Evolutionary conservation across 2,329 filamentous ascomycete genomes (phyloP).

Genomic region (Coniochaeta pulveracea): DNA sequence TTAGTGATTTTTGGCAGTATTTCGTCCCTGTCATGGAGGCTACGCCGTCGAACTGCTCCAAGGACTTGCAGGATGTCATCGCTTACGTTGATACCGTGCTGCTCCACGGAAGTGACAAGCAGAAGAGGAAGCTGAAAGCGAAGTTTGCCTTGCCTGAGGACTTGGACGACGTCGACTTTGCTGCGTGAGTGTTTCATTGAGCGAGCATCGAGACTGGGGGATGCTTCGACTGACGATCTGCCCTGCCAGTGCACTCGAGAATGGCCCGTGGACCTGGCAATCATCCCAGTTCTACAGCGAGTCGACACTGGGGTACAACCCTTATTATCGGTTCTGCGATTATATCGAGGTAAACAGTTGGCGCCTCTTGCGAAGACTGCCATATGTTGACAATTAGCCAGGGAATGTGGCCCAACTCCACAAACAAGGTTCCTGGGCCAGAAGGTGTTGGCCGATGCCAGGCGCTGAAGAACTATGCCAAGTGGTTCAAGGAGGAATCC

Average conservation of each 20-base stretch:
- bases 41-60: constrained; percentile 41
- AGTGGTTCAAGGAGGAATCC: constrained; percentile 26
- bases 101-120: constrained; percentile 22
- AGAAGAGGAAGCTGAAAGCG: constrained; percentile 30
- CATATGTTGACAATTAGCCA: too few species aligned
- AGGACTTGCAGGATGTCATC: constrained; percentile 35
- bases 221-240: not conserved
- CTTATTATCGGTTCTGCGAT: constrained; percentile 36
- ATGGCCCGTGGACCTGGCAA: constrained; percentile 47
- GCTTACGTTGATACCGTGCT: constrained; percentile 35
- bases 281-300: constrained; percentile 22
- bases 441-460: constrained; percentile 34
- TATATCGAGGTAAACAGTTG: constrained; percentile 23
- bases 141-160: constrained; percentile 29
- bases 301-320: constrained; percentile 20
- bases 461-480: constrained; percentile 37
- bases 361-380: too few species aligned
- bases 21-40: constrained; percentile 38
- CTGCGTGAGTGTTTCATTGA: constrained; percentile 5
- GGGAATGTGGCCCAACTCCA: constrained; percentile 17
- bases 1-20: constrained; percentile 40
- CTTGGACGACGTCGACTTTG: constrained; percentile 32
- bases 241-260: constrained; percentile 31
- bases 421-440: constrained; percentile 29
- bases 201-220: constrained; percentile 10